These are phyloP conservation scores for Capronia americana DNA, from an alignment of 2,329 filamentous ascomycete species.

Conservation along the genomic window DNA sequence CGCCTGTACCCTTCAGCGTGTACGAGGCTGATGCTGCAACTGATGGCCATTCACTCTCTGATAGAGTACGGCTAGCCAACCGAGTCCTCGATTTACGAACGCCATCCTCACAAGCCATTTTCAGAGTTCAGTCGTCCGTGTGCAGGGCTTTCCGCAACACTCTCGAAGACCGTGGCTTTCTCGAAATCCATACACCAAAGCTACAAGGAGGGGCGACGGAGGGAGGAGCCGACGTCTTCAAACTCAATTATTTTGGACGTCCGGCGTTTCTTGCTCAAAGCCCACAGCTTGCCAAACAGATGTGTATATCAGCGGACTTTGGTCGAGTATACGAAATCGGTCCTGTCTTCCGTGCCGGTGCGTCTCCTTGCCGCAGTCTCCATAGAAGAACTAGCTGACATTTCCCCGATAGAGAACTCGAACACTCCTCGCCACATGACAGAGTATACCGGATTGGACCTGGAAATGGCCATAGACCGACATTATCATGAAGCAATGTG, in stretches of 20 bases:
- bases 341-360: conserved; percentile 73
- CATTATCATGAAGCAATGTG: conserved; percentile 79
- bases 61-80: conserved; percentile 70
- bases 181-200: conserved; percentile 86
- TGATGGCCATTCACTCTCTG: conserved; percentile 61
- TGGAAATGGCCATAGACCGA: conserved; percentile 80
- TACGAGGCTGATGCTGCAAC: conserved; percentile 57
- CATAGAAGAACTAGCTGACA: not conserved
- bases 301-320: conserved; percentile 80
- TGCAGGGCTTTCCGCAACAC: conserved; percentile 74
- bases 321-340: conserved; percentile 79
- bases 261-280: conserved; percentile 81
- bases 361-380: not conserved
- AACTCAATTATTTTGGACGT: conserved; percentile 80
- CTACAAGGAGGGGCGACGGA: conserved; percentile 83
- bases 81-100: conserved; percentile 77
- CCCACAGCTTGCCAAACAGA: conserved; percentile 82
- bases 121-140: conserved; percentile 76
- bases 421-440: conserved; percentile 86
- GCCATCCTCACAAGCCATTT: conserved; percentile 76
- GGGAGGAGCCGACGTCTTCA: conserved; percentile 81
- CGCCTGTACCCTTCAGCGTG: conserved; percentile 65
- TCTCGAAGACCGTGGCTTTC: conserved; percentile 72
- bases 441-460: conserved; percentile 81
- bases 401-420: conserved; percentile 67